Percentiles rank a stretch among this genome's conserved stretches.
Evolutionary conservation across 1,284 basidiomycete genomes (phyloP).

Genomic region (Exsudoporus floridanus): DNA sequence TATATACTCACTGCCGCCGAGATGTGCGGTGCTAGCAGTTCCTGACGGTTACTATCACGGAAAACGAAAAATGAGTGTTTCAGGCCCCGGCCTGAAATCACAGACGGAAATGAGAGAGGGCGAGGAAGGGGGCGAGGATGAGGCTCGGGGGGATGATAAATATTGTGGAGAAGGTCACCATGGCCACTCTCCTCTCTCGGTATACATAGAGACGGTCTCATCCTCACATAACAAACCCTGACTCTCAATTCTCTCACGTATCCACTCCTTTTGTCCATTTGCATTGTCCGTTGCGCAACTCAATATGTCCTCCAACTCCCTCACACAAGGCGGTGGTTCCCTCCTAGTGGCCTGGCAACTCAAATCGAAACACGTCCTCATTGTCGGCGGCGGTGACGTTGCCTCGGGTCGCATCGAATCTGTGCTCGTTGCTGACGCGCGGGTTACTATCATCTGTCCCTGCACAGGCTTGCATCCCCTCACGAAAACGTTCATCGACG

Average conservation of each 20-base stretch:
- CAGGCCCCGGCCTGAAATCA: neutral
- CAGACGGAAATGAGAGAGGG: neutral
- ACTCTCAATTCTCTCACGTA: conserved; percentile 7
- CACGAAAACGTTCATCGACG: conserved; percentile 53
- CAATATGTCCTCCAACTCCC: conserved; percentile 12
- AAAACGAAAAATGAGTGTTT: neutral
- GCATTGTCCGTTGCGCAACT: neutral
- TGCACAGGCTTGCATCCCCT: conserved; percentile 58
- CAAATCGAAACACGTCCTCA: conserved; percentile 75
- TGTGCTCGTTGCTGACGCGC: conserved; percentile 61
- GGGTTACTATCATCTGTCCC: conserved; percentile 66
- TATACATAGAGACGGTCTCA: conserved; percentile 1
- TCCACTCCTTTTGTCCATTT: neutral
- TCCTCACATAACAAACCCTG: neutral
- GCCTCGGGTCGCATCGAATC: conserved; percentile 77
- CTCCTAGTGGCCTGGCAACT: conserved; percentile 88
- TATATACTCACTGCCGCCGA: conserved; percentile 18
- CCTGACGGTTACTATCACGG: conserved; percentile 14
- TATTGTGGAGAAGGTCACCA: conserved; percentile 11
- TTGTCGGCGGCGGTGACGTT: conserved; percentile 89
- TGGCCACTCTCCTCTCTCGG: conserved; percentile 11
- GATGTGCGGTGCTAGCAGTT: neutral
- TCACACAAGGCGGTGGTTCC: conserved; percentile 55
- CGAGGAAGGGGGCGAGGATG: neutral
- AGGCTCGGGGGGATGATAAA: neutral